Conservation (phyloP, 2,329 filamentous ascomycete species). For the Knufia fluminis region DNA sequence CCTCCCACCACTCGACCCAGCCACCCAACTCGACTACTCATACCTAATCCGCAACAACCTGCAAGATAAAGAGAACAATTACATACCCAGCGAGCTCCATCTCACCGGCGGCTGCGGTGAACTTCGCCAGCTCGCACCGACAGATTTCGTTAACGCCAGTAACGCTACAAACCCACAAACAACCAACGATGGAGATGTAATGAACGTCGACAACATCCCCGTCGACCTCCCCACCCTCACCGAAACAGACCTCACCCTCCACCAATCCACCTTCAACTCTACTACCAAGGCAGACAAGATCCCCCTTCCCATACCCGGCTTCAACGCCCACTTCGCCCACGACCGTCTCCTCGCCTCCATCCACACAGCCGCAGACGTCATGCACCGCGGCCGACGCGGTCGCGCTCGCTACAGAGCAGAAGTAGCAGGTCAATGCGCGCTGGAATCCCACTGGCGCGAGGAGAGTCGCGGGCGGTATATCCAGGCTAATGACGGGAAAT, state of each 20-base stretch:
- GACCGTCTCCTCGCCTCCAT: not conserved
- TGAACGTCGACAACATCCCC: no score
- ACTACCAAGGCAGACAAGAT: not conserved
- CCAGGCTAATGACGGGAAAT: not conserved
- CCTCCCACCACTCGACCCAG: not conserved
- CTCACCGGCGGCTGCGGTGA: not conserved
- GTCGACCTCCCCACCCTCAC: no score
- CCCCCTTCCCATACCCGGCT: not conserved
- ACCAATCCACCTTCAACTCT: not conserved
- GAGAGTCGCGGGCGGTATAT: not conserved
- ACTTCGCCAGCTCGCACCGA: not conserved
- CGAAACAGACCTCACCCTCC: no score
- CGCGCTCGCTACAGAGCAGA: not conserved
- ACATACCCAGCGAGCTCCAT: not conserved
- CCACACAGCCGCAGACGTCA: not conserved
- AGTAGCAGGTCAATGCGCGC: not conserved
- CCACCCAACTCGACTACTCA: not conserved
- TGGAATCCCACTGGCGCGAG: not conserved
- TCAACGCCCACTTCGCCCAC: not conserved
- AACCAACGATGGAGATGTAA: no score
- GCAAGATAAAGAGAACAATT: not conserved
- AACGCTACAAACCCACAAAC: no score
- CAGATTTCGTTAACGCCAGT: not conserved
- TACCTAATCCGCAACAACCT: not conserved
- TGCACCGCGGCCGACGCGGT: not conserved